Conservation (phyloP, 768 basidiomycete genomes). For the Tylopilus rubrobrunneus region DNA sequence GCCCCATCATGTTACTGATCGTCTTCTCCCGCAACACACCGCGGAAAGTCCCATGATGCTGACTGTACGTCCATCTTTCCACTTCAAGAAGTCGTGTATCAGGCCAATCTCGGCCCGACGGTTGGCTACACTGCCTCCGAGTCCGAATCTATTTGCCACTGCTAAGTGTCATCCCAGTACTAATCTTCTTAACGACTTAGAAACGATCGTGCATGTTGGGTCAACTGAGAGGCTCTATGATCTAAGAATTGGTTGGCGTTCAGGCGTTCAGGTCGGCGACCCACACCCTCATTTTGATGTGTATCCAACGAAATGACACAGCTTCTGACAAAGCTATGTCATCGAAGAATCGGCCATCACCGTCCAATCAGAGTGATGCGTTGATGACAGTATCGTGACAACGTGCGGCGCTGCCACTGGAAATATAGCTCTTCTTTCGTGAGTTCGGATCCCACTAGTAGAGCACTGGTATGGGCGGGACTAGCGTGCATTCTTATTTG, state of each 20-base stretch:
- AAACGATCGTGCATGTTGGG: neutral
- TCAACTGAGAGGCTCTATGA: neutral
- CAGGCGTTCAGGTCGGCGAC: neutral
- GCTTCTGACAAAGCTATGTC: conserved; percentile 5
- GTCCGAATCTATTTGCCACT: too few relatives aligned
- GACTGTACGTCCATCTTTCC: neutral
- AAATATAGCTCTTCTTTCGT: neutral
- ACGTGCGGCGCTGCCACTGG: neutral
- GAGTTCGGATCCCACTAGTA: conserved; percentile 1
- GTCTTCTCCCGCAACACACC: conserved; percentile 1
- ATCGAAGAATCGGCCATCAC: neutral
- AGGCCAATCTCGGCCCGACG: neutral
- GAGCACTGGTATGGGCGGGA: conserved; percentile 4
- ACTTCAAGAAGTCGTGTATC: too few relatives aligned
- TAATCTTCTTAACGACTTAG: neutral
- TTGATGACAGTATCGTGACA: neutral
- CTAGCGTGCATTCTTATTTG: conserved; percentile 7
- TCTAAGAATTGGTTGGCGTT: neutral
- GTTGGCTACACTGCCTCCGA: neutral
- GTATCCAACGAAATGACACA: conserved; percentile 1
- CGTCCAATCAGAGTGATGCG: neutral
- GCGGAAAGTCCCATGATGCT: neutral
- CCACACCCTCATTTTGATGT: neutral
- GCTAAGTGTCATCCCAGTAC: too few relatives aligned
- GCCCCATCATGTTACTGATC: neutral